A percentile compares a stretch with the other conserved stretches of the same genome.
Conservation (phyloP, 2,329 filamentous ascomycete species). For the Fusarium sp. region DNA sequence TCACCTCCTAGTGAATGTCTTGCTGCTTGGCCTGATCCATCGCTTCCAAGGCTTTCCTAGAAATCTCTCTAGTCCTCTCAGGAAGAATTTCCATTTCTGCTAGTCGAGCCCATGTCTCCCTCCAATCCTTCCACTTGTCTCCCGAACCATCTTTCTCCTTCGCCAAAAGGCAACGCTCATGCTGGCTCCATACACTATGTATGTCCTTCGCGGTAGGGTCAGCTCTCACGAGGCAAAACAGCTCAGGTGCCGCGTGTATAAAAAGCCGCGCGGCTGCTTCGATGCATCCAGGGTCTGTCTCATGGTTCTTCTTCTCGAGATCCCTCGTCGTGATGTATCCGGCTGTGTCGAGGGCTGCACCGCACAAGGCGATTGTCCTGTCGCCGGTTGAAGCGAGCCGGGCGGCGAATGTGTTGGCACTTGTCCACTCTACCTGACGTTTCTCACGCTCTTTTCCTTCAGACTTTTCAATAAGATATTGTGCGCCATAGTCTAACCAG, state of each 20-base stretch:
- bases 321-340: neutral
- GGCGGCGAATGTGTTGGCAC: slow-evolving; percentile 7
- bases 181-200: neutral
- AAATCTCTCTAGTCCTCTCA: neutral
- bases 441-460: neutral
- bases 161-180: neutral
- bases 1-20: neutral
- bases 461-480: neutral
- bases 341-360: slow-evolving; percentile 8
- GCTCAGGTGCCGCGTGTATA: neutral
- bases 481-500: neutral
- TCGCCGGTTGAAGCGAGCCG: slow-evolving; percentile 12
- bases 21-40: neutral
- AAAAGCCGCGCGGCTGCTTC: slow-evolving; percentile 21
- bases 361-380: neutral
- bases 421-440: slow-evolving; percentile 7
- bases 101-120: slow-evolving; percentile 11
- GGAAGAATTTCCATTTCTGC: neutral
- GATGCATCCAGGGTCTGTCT: neutral
- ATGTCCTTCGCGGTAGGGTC: neutral
- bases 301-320: neutral
- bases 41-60: slow-evolving; percentile 3
- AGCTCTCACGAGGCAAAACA: slow-evolving; percentile 4
- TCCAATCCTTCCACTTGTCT: slow-evolving; percentile 12
- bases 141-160: neutral